Conservation (phyloP, 495 filamentous ascomycete genomes). For the Barbatosphaeria neglecta region DNA sequence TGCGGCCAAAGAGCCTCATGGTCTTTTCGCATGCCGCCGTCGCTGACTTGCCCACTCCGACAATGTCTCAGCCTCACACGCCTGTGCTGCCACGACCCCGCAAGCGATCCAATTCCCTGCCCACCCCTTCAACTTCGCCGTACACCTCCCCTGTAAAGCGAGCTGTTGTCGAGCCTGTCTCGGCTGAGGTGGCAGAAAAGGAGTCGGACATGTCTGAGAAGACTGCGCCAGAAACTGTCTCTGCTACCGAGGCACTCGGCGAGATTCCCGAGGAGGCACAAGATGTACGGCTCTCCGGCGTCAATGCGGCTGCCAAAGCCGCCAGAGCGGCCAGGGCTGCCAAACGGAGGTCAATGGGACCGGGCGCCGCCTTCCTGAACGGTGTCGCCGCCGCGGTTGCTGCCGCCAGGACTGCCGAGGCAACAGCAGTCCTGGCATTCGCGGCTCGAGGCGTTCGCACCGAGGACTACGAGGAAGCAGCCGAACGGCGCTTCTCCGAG, state of each 20-base stretch:
- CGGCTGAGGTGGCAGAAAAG: conserved; percentile 1
- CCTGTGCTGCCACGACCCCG: conserved; percentile 19
- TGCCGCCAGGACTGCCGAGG: neutral
- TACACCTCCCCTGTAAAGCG: conserved; percentile 5
- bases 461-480: too few species aligned
- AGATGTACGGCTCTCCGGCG: neutral
- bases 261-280: neutral
- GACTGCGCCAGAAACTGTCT: neutral
- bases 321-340: too few species aligned
- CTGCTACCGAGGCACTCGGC: neutral
- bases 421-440: neutral
- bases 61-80: conserved; percentile 16
- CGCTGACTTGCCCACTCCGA: conserved; percentile 17
- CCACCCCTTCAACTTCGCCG: conserved; percentile 20
- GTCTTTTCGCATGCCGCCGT: conserved; percentile 19
- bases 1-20: conserved; percentile 53
- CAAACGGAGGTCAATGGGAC: neutral
- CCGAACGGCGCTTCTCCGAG: neutral
- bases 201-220: neutral
- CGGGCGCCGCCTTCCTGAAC: neutral
- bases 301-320: too few species aligned
- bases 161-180: neutral
- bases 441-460: too few species aligned
- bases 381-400: neutral
- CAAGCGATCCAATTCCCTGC: conserved; percentile 45